Evolutionary conservation across 306 rosid species (phyloP).

Genomic region (Sechiopsis laciniata): DNA sequence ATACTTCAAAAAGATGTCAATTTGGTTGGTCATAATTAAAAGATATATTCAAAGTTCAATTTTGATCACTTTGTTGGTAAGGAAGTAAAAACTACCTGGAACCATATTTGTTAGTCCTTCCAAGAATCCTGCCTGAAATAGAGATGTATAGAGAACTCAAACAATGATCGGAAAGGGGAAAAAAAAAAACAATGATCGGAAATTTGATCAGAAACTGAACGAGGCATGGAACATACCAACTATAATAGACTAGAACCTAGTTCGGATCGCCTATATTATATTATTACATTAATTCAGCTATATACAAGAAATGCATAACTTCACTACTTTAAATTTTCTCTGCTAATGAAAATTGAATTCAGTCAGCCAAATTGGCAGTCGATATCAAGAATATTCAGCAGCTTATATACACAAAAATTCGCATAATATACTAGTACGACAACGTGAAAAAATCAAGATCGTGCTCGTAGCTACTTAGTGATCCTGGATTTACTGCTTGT

Average conservation of each 20-base stretch:
- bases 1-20: slow-evolving; percentile 23
- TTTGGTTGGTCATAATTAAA: slow-evolving; percentile 1
- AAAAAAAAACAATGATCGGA: background rate
- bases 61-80: background rate
- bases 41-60: background rate
- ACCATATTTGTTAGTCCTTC: slow-evolving; percentile 80
- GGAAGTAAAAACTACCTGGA: slow-evolving; percentile 54
- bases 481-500: background rate
- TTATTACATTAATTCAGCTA: background rate
- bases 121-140: slow-evolving; percentile 86
- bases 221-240: background rate
- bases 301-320: background rate
- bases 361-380: background rate
- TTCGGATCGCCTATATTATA: background rate
- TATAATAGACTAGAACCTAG: background rate
- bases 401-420: background rate
- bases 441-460: background rate
- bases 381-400: slow-evolving; percentile 9
- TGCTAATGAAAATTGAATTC: background rate
- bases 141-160: slow-evolving; percentile 18
- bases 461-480: background rate
- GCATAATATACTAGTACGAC: background rate
- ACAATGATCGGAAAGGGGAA: slow-evolving; percentile 15
- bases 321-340: background rate
- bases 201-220: background rate